phyloP scores from a whole-genome alignment of 371 early-diverging fungal species.

The Catenaria anguillulae region DNA sequence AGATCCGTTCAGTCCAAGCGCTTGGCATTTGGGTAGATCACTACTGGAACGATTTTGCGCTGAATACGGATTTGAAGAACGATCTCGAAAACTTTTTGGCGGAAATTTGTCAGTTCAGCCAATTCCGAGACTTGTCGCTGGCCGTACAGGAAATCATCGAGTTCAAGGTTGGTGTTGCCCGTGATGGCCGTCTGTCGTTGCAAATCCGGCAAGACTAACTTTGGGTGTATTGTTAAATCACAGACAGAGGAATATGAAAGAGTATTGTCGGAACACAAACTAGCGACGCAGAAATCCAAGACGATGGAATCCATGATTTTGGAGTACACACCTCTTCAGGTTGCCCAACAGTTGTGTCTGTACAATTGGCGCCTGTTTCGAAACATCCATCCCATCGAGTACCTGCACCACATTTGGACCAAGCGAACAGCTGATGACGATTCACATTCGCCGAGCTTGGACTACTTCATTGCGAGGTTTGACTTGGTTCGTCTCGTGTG shows the following conservation, averaged over 20 bases:
- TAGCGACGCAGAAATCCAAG: neutral
- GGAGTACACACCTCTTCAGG: slow-evolving; percentile 20
- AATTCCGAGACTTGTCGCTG: neutral
- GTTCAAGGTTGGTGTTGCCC: neutral
- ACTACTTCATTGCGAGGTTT: slow-evolving; percentile 31
- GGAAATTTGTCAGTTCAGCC: slow-evolving; percentile 13
- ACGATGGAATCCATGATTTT: slow-evolving; percentile 11
- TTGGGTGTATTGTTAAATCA: too few species aligned
- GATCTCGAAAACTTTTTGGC: slow-evolving; percentile 26
- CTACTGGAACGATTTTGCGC: slow-evolving; percentile 39
- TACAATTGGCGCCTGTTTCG: slow-evolving; percentile 31
- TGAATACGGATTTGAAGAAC: slow-evolving; percentile 18
- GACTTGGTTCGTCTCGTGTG: slow-evolving; percentile 16
- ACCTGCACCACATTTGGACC: slow-evolving; percentile 32
- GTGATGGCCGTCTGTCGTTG: too few species aligned
- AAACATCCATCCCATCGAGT: slow-evolving; percentile 38
- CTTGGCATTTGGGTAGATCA: slow-evolving; percentile 28
- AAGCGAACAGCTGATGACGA: slow-evolving; percentile 21
- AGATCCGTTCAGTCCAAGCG: slow-evolving; percentile 18
- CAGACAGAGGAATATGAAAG: slow-evolving; percentile 6
- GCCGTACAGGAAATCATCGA: neutral
- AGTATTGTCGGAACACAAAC: neutral
- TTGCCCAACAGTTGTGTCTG: slow-evolving; percentile 31
- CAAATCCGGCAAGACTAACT: neutral
- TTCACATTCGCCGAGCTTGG: slow-evolving; percentile 21